These are phyloP conservation scores for Pleurotus sapidus DNA, from an alignment of 768 basidiomycete genomes.

Conservation along the genomic window DNA sequence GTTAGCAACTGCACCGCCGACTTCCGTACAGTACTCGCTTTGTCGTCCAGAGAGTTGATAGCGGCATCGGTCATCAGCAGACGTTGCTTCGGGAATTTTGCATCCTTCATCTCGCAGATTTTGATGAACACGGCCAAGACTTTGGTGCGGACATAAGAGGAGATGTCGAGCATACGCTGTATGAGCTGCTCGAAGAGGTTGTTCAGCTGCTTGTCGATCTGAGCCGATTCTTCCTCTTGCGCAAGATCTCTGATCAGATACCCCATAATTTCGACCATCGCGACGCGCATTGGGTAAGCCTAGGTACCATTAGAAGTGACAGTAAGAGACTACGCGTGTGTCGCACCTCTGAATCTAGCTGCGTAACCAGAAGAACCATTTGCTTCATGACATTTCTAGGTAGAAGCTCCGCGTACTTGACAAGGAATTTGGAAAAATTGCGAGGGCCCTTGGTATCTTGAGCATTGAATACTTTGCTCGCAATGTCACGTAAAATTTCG, in stretches of 20 bases:
- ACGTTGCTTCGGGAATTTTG: slow-evolving; percentile 87
- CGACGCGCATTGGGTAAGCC: slow-evolving; percentile 97
- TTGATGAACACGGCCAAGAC: slow-evolving; percentile 75
- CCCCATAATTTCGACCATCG: slow-evolving; percentile 88
- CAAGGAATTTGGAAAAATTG: slow-evolving; percentile 81
- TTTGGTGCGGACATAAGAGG: slow-evolving; percentile 89
- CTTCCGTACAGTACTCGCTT: slow-evolving; percentile 85
- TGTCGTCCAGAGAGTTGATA: slow-evolving; percentile 82
- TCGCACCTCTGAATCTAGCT: slow-evolving; percentile 88
- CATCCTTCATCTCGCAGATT: slow-evolving; percentile 66
- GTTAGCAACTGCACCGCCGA: slow-evolving; percentile 74
- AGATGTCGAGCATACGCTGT: slow-evolving; percentile 84
- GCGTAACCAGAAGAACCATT: slow-evolving; percentile 77
- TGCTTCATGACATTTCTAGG: slow-evolving; percentile 87
- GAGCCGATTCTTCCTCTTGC: slow-evolving; percentile 40
- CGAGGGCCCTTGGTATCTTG: slow-evolving; percentile 88
- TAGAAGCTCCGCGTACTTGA: slow-evolving; percentile 73
- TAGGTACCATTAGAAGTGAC: slow-evolving; percentile 24
- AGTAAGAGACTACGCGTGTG: not conserved
- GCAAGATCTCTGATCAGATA: slow-evolving; percentile 82
- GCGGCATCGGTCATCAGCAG: slow-evolving; percentile 74
- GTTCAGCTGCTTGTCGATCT: slow-evolving; percentile 71
- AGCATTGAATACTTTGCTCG: slow-evolving; percentile 69
- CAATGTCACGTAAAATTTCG: slow-evolving; percentile 87
- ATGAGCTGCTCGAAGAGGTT: slow-evolving; percentile 80